Percentiles rank a stretch among this genome's conserved stretches.
phyloP scores from a whole-genome alignment of 768 basidiomycete species.

The Lactifluus piperatus region DNA sequence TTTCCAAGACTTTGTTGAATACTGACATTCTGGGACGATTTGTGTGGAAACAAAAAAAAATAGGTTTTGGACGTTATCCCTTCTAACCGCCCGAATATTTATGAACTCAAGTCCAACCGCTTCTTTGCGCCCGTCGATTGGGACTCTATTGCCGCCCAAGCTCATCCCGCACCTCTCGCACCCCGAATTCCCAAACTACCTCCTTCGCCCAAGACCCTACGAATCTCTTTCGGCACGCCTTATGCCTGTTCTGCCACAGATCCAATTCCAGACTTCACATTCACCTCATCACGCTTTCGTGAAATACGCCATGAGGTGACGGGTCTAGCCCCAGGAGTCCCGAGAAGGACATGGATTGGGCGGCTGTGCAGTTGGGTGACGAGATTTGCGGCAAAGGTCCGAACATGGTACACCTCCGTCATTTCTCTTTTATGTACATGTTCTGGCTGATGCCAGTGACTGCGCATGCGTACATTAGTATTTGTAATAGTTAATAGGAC shows the following conservation, averaged over 20 bases:
- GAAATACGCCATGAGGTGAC: neutral
- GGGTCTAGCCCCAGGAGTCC: neutral
- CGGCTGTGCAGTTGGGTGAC: neutral
- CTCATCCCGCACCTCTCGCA: slow-evolving; percentile 4
- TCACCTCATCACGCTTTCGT: slow-evolving; percentile 3
- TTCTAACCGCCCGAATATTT: slow-evolving; percentile 6
- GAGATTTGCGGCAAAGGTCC: neutral
- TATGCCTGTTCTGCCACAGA: slow-evolving; percentile 1
- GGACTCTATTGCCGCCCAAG: slow-evolving; percentile 5
- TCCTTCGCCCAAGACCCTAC: slow-evolving; percentile 11
- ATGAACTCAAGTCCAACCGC: slow-evolving; percentile 14
- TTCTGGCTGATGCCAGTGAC: neutral
- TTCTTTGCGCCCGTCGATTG: slow-evolving; percentile 19
- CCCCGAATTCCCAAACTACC: slow-evolving; percentile 1
- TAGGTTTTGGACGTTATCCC: slow-evolving; percentile 15
- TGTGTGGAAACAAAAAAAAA: no score
- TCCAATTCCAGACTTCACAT: slow-evolving; percentile 7
- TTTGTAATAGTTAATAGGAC: neutral
- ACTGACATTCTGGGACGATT: neutral
- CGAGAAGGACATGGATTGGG: neutral
- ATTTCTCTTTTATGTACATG: slow-evolving; percentile 2
- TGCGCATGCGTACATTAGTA: neutral
- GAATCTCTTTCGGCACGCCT: slow-evolving; percentile 12
- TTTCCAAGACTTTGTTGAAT: neutral
- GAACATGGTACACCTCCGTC: neutral